Percentiles rank a stretch among this genome's conserved stretches.
Evolutionary conservation across 2,329 filamentous ascomycete species (phyloP).

Genomic region (Chlorencoelia australis): DNA sequence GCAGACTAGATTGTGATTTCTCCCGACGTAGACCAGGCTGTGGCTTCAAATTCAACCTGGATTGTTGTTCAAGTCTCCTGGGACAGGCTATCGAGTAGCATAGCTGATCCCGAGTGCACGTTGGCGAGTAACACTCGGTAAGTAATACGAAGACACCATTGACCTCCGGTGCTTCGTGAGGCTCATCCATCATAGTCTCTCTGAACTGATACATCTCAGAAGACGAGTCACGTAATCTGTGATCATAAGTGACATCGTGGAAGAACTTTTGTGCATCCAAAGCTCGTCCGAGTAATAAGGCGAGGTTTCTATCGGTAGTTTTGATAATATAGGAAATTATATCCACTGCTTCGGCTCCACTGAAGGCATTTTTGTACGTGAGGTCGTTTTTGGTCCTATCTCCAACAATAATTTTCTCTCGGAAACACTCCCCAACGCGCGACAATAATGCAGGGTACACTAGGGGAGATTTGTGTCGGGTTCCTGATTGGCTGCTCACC

Average conservation of each 20-base stretch:
- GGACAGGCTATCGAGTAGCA: conserved; percentile 98
- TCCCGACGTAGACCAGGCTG: conserved; percentile 66
- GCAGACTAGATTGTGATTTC: conserved; percentile 60
- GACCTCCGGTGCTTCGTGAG: conserved; percentile 61
- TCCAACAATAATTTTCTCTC: conserved; percentile 73
- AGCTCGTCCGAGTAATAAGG: conserved; percentile 79
- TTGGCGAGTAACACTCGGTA: conserved; percentile 96
- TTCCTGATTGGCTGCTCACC: conserved; percentile 21
- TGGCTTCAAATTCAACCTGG: conserved; percentile 84
- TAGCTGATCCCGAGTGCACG: conserved; percentile 86
- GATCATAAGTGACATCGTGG: conserved; percentile 97
- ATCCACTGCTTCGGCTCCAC: conserved; percentile 90
- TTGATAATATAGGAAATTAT: conserved; percentile 94
- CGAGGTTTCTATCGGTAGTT: conserved; percentile 90
- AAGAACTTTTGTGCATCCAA: conserved; percentile 98
- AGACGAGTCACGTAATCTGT: conserved; percentile 85
- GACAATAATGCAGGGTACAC: conserved; percentile 92
- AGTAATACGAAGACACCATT: conserved; percentile 95
- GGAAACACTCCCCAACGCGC: conserved; percentile 86
- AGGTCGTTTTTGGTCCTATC: conserved; percentile 95
- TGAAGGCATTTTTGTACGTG: conserved; percentile 95
- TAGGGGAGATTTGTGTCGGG: conserved; percentile 54
- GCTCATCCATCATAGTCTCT: conserved; percentile 79
- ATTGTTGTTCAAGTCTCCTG: conserved; percentile 85
- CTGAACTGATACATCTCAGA: conserved; percentile 95